Evolutionary conservation across 2,329 filamentous ascomycete genomes (phyloP).

Genomic region (Stenocarpella maydis): DNA sequence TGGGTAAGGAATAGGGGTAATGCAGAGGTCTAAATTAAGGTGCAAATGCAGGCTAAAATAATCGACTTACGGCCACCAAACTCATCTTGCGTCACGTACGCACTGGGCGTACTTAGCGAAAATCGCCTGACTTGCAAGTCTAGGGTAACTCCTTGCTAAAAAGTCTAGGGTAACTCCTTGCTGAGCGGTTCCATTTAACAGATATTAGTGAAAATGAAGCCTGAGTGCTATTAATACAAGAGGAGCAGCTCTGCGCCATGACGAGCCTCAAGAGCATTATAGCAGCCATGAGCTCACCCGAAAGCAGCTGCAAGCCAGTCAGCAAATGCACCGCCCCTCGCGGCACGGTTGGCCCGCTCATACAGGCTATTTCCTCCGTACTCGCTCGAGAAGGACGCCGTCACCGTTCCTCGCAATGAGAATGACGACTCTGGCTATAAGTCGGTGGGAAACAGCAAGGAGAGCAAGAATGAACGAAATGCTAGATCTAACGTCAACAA

Average conservation of each 20-base stretch:
- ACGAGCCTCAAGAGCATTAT: not conserved
- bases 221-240: not conserved
- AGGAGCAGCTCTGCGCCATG: not conserved
- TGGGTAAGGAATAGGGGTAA: no score
- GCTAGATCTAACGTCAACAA: not conserved
- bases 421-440: conserved; percentile 1
- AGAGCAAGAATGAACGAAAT: not conserved
- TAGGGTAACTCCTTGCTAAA: no score
- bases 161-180: no score
- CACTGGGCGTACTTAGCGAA: no score
- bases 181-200: no score
- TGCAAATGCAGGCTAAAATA: no score
- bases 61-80: no score
- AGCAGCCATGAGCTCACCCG: no score
- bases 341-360: not conserved
- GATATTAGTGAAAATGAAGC: not conserved
- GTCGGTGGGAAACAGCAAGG: not conserved
- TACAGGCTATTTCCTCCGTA: not conserved
- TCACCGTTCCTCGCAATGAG: not conserved
- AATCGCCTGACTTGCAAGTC: no score
- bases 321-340: not conserved
- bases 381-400: not conserved
- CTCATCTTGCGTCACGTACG: no score
- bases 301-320: not conserved
- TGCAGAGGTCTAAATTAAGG: no score